A percentile compares a stretch with the other conserved stretches of the same genome.
Evolutionary conservation across 2,329 filamentous ascomycete genomes (phyloP).

Genomic region (Sordariomycetes sp.): DNA sequence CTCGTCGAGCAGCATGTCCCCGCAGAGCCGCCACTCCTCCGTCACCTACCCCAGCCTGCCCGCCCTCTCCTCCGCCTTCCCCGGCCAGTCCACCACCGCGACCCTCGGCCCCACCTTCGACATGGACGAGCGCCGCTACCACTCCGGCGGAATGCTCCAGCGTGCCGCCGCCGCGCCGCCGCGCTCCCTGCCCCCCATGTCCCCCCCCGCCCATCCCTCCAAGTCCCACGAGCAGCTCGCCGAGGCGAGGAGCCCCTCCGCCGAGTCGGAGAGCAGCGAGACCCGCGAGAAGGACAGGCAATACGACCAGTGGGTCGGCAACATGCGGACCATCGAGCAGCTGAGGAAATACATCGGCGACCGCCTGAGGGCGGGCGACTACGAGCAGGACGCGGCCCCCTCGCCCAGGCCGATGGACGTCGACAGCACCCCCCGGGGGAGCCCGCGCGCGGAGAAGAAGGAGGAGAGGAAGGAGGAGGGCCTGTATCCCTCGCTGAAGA

Average conservation of each 20-base stretch:
- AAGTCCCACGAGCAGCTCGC: neutral
- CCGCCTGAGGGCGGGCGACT: constrained; percentile 32
- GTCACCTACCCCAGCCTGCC: constrained; percentile 65
- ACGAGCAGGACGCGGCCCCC: neutral
- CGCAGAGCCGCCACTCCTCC: constrained; percentile 50
- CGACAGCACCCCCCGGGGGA: neutral
- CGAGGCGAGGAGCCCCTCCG: constrained; percentile 36
- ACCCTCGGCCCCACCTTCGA: constrained; percentile 61
- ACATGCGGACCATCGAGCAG: constrained; percentile 53
- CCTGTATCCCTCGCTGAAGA: constrained; percentile 1
- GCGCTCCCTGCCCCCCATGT: constrained; percentile 22
- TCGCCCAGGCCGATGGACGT: constrained; percentile 3
- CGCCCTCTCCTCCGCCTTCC: constrained; percentile 59
- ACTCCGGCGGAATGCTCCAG: constrained; percentile 58
- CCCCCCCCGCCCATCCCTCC: constrained; percentile 27
- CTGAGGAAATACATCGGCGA: constrained; percentile 47
- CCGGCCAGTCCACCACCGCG: constrained; percentile 56
- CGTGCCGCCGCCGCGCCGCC: constrained; percentile 36
- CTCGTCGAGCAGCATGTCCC: constrained; percentile 60
- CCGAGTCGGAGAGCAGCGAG: constrained; percentile 40
- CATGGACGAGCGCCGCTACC: constrained; percentile 51
- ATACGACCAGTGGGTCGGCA: constrained; percentile 56
- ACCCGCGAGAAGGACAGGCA: constrained; percentile 48
- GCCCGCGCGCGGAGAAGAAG: neutral
- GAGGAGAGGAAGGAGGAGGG: neutral